Percentiles rank a stretch among this genome's conserved stretches.
These are phyloP conservation scores for Nigrospora osmanthi DNA, from an alignment of 2,329 filamentous ascomycete species.

Conservation along the genomic window DNA sequence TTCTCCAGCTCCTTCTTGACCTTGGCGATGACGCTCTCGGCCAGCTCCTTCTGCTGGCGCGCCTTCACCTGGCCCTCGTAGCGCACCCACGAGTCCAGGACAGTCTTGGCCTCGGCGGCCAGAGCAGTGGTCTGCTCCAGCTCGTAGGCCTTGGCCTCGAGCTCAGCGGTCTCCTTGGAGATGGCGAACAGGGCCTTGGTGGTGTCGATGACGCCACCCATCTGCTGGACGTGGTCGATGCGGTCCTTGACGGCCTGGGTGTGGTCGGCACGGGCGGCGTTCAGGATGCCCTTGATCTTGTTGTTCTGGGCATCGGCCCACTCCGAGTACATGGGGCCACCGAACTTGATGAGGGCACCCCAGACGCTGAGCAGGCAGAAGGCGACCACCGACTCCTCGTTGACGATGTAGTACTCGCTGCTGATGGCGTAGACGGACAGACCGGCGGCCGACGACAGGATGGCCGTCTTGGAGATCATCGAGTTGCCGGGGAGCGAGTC, in stretches of 20 bases:
- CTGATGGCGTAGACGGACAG: conserved; percentile 90
- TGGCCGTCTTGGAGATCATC: conserved; percentile 90
- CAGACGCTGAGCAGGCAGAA: conserved; percentile 92
- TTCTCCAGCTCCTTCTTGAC: conserved; percentile 98
- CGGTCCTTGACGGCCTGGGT: conserved; percentile 90
- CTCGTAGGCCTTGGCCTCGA: conserved; percentile 94
- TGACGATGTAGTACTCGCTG: conserved; percentile 99
- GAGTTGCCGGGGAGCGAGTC: conserved; percentile 89
- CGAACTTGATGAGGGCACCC: conserved; percentile 86
- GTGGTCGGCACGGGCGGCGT: conserved; percentile 89
- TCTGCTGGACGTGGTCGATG: conserved; percentile 91
- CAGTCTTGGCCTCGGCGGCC: conserved; percentile 85
- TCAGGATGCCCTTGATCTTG: conserved; percentile 93
- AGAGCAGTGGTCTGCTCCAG: conserved; percentile 94
- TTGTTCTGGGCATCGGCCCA: conserved; percentile 85
- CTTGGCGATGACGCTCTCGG: conserved; percentile 89
- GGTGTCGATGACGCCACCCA: conserved; percentile 88
- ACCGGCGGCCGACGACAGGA: conserved; percentile 87
- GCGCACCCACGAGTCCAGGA: conserved; percentile 96
- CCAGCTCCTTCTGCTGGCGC: conserved; percentile 94
- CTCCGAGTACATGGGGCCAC: conserved; percentile 82
- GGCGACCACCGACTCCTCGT: conserved; percentile 95
- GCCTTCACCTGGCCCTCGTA: conserved; percentile 99
- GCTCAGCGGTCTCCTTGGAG: conserved; percentile 97
- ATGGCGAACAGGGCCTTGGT: conserved; percentile 97